Conservation (phyloP, 805 yeast species). For the Huiozyma naganishii region DNA sequence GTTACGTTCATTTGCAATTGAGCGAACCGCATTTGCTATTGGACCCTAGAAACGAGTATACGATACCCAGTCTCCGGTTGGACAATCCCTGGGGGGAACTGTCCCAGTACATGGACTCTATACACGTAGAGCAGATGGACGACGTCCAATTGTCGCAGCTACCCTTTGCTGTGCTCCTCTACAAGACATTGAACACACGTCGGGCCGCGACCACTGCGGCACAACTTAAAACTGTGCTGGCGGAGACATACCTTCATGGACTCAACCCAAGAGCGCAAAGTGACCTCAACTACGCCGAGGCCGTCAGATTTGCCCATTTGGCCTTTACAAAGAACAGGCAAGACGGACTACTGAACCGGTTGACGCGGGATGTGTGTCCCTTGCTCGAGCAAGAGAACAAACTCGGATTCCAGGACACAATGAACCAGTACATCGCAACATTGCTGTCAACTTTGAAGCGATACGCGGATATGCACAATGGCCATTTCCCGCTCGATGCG, state of each 20-base stretch:
- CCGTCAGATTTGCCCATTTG: conserved; percentile 35
- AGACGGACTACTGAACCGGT: not conserved
- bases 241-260: not conserved
- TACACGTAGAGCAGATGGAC: conserved; percentile 38
- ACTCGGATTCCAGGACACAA: conserved; percentile 5
- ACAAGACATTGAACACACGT: not conserved
- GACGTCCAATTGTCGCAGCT: conserved; percentile 43
- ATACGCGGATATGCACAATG: conserved; percentile 1
- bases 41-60: conserved; percentile 57
- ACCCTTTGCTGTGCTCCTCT: conserved; percentile 37
- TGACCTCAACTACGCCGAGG: conserved; percentile 41
- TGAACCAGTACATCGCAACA: conserved; percentile 5
- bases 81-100: conserved; percentile 68
- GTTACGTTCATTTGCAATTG: conserved; percentile 41
- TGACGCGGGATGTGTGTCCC: not conserved
- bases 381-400: conserved; percentile 15
- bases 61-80: conserved; percentile 50
- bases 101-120: conserved; percentile 30
- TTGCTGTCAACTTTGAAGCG: conserved; percentile 4
- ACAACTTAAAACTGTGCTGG: not conserved
- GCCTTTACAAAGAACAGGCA: conserved; percentile 15
- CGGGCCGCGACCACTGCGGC: not conserved
- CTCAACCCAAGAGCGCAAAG: conserved; percentile 29
- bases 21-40: conserved; percentile 50
- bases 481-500: conserved; percentile 52